Evolutionary conservation across 495 filamentous ascomycete genomes (phyloP).

Genomic region (Neurospora pannonica): DNA sequence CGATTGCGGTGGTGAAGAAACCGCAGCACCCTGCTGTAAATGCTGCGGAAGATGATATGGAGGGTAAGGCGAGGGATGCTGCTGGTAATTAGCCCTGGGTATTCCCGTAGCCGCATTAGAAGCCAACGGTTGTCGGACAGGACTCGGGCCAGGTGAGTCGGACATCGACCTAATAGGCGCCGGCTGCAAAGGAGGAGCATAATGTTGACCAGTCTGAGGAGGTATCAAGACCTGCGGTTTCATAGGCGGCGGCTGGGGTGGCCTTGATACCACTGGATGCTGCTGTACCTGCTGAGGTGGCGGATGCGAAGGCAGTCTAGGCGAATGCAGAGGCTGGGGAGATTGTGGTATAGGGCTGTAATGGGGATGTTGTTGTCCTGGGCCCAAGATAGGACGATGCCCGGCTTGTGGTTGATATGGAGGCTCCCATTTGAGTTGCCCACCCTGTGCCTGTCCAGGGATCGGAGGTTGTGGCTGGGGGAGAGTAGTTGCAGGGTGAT

Average conservation of each 20-base stretch:
- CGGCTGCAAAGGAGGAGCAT: conserved; percentile 25
- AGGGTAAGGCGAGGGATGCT: conserved; percentile 9
- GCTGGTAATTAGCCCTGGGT: conserved; percentile 7
- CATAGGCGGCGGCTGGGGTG: conserved; percentile 16
- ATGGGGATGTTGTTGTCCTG: conserved; percentile 14
- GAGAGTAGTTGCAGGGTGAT: conserved; percentile 8
- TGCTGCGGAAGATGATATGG: conserved; percentile 6
- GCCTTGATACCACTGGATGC: conserved; percentile 12
- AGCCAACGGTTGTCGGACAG: conserved; percentile 2
- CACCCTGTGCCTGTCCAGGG: background rate
- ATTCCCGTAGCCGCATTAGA: conserved; percentile 1
- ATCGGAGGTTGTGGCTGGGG: background rate
- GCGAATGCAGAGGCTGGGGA: conserved; percentile 7
- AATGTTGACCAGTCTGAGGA: conserved; percentile 28
- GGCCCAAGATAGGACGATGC: background rate
- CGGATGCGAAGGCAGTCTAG: conserved; percentile 10
- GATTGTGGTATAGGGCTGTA: conserved; percentile 12
- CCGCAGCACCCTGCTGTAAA: conserved; percentile 5
- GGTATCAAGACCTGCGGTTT: conserved; percentile 26
- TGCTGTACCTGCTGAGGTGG: conserved; percentile 6
- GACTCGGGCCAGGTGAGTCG: background rate
- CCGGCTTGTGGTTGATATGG: conserved; percentile 32
- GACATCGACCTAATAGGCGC: conserved; percentile 8
- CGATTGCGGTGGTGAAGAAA: conserved; percentile 18
- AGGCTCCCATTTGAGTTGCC: conserved; percentile 39